Conservation (phyloP, 768 basidiomycete species). For the Epithele typhae region DNA sequence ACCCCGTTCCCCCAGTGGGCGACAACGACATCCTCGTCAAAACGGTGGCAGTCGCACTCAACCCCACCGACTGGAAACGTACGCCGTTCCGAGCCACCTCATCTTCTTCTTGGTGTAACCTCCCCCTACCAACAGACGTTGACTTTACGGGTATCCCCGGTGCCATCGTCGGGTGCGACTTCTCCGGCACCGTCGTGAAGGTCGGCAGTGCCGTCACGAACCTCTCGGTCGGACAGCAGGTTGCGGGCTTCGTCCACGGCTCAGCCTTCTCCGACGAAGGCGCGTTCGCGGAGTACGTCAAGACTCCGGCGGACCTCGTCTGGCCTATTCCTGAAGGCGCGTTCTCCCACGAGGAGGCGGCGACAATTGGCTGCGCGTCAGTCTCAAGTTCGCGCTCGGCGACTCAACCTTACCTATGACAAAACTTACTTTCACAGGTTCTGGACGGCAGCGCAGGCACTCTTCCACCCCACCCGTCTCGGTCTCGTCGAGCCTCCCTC, state of each 20-base stretch:
- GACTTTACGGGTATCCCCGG: constrained; percentile 9
- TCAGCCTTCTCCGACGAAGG: constrained; percentile 17
- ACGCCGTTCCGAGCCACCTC: background rate
- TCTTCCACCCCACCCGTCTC: constrained; percentile 17
- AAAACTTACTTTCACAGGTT: constrained; percentile 3
- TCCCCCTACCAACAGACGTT: constrained; percentile 5
- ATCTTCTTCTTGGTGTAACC: background rate
- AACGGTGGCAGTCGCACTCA: constrained; percentile 12
- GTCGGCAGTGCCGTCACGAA: constrained; percentile 15
- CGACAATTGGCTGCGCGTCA: constrained; percentile 19
- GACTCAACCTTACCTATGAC: too few relatives aligned
- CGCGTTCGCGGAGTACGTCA: constrained; percentile 26
- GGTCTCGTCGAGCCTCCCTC: constrained; percentile 16
- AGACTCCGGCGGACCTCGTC: constrained; percentile 20
- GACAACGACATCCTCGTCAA: constrained; percentile 18
- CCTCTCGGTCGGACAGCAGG: constrained; percentile 22
- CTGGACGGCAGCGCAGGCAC: constrained; percentile 17
- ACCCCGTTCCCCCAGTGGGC: constrained; percentile 12
- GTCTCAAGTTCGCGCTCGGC: background rate
- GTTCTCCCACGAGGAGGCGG: constrained; percentile 16
- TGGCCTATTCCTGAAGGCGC: constrained; percentile 13
- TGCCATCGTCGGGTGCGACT: constrained; percentile 22
- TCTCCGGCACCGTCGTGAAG: constrained; percentile 22
- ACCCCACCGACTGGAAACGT: constrained; percentile 20
- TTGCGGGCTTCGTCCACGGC: constrained; percentile 26